Conservation (phyloP, 2,329 filamentous ascomycete genomes). For the Penicillium frequentans region DNA sequence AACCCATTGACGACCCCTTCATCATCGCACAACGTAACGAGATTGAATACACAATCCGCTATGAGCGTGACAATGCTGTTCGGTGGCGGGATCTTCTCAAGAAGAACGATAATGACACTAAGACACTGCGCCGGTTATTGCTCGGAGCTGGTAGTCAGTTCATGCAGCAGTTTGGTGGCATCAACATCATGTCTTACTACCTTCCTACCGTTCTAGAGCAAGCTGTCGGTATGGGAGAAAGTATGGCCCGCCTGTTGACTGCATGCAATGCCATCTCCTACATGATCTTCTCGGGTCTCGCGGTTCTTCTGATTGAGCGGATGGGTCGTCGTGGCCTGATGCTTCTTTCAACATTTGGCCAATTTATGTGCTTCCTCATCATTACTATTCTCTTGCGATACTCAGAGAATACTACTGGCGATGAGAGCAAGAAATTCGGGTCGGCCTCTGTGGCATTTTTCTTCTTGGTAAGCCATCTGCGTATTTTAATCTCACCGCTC, state of each 20-base stretch:
- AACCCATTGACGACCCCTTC: slow-evolving; percentile 46
- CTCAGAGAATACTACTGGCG: slow-evolving; percentile 1
- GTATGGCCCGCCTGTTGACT: slow-evolving; percentile 44
- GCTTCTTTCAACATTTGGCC: slow-evolving; percentile 51
- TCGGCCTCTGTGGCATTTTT: slow-evolving; percentile 14
- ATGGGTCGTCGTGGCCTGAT: slow-evolving; percentile 51
- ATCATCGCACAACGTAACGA: slow-evolving; percentile 46
- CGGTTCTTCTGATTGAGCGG: slow-evolving; percentile 50
- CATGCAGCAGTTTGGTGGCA: slow-evolving; percentile 20
- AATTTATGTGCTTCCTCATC: slow-evolving; percentile 51
- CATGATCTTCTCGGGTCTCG: slow-evolving; percentile 43
- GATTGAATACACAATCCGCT: slow-evolving; percentile 50
- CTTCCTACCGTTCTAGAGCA: slow-evolving; percentile 43
- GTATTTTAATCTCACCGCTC: background rate
- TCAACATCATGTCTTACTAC: slow-evolving; percentile 24
- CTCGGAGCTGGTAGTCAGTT: slow-evolving; percentile 17
- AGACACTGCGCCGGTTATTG: slow-evolving; percentile 14
- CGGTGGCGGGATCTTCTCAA: slow-evolving; percentile 51
- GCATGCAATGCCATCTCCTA: slow-evolving; percentile 51
- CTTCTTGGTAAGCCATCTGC: slow-evolving; percentile 6
- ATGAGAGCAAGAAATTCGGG: background rate
- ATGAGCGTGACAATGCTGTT: slow-evolving; percentile 52
- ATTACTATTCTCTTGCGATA: slow-evolving; percentile 45
- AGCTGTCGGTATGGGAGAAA: slow-evolving; percentile 38
- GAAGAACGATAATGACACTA: slow-evolving; percentile 17